Evolutionary conservation across 768 basidiomycete species (phyloP), one percentile per base, ranked within the genome.

Genomic region (Boletus tylopilopsis): DNA sequence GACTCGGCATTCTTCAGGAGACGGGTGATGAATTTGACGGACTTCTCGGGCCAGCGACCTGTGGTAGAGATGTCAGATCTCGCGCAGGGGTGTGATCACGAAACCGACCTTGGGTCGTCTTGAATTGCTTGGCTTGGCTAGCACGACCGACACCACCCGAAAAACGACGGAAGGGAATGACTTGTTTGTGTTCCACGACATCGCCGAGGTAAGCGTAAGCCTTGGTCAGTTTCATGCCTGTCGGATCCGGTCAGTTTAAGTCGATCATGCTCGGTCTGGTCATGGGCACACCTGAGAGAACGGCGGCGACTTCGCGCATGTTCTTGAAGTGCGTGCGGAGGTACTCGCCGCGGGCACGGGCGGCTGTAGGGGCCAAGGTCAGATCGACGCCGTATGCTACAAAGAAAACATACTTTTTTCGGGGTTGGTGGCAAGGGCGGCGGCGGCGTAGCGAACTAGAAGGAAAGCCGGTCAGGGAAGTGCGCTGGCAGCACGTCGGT

Each of bases 1-100:
- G 96, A 87, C 73, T 98, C 95, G 36, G 96, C 96, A 72, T 99
- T 99, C 82, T 98, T 98, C 68, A 99, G 73, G 46, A 99, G 83
- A 59, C 90, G 85, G 55, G 86, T 79, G 68, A 99, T 87, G 80
- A 94, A 95, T 71, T 88, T 87, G 73, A 96, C 84, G 43, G 93
- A 97, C 77, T 99, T 98, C 78, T 92, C 94, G 68, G 96, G 96
- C 96, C 96, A 98, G 68, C 96, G 95, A 85, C 96, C 95, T 97
- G 60, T 49, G 9, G 19, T 35, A 21, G 23, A 4, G 10, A 50
- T 16, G 43, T 56, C 32, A 42, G 19, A 5, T 36, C 22, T 6
- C 15, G 27, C 27, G 7, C 23, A 16, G 29, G 42, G 27, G 19
- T 11, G 18, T 16, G 34, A 38, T 39, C 25, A 47, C 30, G 36